Evolutionary conservation across 2,329 filamentous ascomycete genomes (phyloP).

Genomic region (Dothideomycetes sp.): DNA sequence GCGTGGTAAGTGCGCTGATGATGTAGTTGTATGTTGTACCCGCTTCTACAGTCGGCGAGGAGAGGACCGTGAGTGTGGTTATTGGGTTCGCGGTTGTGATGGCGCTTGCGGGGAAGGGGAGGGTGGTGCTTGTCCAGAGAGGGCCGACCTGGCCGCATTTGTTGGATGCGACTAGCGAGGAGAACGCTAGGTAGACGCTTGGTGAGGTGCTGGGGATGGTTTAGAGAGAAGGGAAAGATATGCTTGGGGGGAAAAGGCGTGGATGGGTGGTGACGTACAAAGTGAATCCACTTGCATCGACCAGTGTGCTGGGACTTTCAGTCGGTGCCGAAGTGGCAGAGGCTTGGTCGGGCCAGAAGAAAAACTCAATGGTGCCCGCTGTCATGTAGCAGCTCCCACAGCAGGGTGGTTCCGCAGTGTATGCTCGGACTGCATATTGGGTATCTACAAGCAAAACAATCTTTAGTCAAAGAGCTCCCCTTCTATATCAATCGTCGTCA

Average conservation of each 20-base stretch:
- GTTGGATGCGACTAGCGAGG: slow-evolving; percentile 6
- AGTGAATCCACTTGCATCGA: slow-evolving; percentile 8
- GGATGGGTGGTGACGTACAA: too few species aligned
- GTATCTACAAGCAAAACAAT: slow-evolving; percentile 8
- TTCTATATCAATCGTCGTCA: too few species aligned
- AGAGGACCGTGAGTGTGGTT: slow-evolving; percentile 4
- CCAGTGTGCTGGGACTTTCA: slow-evolving; percentile 5
- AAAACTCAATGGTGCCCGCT: slow-evolving; percentile 9
- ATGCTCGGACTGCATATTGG: slow-evolving; percentile 9
- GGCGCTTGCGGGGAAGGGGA: slow-evolving; percentile 7
- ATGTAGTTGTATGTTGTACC: slow-evolving; percentile 2
- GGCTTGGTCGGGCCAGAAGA: slow-evolving; percentile 10
- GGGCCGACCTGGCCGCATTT: slow-evolving; percentile 9
- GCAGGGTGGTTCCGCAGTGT: slow-evolving; percentile 10
- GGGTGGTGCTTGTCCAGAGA: slow-evolving; percentile 7
- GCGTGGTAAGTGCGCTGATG: slow-evolving; percentile 3
- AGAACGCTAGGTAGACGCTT: slow-evolving; percentile 10
- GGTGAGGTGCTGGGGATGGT: slow-evolving; percentile 10
- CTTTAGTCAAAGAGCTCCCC: too few species aligned
- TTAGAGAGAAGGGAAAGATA: too few species aligned
- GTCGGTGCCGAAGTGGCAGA: slow-evolving; percentile 4
- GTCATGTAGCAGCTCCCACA: slow-evolving; percentile 9
- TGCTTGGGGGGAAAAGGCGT: too few species aligned
- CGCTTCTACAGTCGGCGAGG: not conserved
- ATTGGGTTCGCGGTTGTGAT: slow-evolving; percentile 9